Conservation (phyloP, 2,329 filamentous ascomycete genomes). For the Scedosporium apiospermum region DNA sequence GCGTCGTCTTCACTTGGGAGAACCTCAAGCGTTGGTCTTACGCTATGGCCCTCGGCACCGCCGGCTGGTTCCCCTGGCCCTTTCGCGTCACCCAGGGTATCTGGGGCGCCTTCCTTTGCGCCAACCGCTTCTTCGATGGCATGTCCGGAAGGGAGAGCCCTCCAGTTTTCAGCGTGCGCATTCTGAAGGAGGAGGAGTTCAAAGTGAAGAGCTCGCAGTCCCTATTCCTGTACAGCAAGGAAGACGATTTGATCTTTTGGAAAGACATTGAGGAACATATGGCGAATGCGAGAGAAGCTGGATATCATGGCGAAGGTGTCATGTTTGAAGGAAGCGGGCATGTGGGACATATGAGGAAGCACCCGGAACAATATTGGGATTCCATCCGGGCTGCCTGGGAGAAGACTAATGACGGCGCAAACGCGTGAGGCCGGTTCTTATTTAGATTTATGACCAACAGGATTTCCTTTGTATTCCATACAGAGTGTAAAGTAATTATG, state of each 20-base stretch:
- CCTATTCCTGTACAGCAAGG: slow-evolving; percentile 49
- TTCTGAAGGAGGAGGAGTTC: slow-evolving; percentile 25
- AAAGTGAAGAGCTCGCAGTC: slow-evolving; percentile 29
- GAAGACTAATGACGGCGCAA: background rate
- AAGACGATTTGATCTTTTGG: slow-evolving; percentile 45
- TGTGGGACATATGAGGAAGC: slow-evolving; percentile 50
- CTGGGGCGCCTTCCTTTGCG: slow-evolving; percentile 31
- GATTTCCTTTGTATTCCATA: background rate
- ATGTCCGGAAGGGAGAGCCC: slow-evolving; percentile 28
- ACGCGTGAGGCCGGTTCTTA: background rate
- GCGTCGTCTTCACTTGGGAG: slow-evolving; percentile 26
- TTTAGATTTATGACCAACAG: background rate
- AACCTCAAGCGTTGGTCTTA: slow-evolving; percentile 30
- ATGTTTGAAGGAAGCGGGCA: slow-evolving; percentile 50
- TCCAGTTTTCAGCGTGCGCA: slow-evolving; percentile 25
- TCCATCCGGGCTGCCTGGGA: slow-evolving; percentile 7
- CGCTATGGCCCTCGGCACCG: slow-evolving; percentile 40
- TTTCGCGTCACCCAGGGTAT: slow-evolving; percentile 34
- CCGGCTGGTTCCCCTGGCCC: slow-evolving; percentile 36
- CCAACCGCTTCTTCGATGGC: slow-evolving; percentile 22
- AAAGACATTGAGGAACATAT: slow-evolving; percentile 47
- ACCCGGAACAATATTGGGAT: slow-evolving; percentile 49
- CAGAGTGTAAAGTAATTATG: background rate
- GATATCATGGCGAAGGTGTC: slow-evolving; percentile 38
- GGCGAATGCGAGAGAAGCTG: slow-evolving; percentile 33